These are phyloP conservation scores for Flaveria ramosissima DNA, from an alignment of 129 eudicot genomes.

Conservation along the genomic window DNA sequence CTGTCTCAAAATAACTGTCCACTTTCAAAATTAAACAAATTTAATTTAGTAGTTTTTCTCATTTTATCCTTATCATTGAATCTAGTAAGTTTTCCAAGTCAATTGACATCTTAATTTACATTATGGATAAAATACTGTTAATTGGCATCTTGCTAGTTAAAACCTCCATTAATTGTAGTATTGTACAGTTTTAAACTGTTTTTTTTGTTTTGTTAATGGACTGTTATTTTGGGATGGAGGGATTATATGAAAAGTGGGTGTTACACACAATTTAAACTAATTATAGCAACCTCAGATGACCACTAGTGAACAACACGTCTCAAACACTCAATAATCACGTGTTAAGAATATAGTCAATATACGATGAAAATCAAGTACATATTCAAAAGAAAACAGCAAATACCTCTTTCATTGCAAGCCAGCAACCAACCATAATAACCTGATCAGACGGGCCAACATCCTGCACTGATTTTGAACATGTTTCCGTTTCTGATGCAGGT, in stretches of 20 bases:
- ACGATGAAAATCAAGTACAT: not conserved
- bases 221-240: not conserved
- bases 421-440: conserved; percentile 99
- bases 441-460: conserved; percentile 78
- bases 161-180: not conserved
- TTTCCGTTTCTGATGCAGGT: conserved; percentile 39
- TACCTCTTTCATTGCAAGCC: conserved; percentile 99
- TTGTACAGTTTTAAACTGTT: not conserved
- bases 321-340: not conserved
- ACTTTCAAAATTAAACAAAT: not conserved
- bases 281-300: not conserved
- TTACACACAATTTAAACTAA: not conserved
- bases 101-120: not conserved
- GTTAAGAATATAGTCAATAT: not conserved
- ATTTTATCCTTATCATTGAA: not conserved
- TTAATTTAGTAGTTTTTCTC: not conserved
- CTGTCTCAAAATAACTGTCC: not conserved
- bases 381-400: conserved; percentile 11
- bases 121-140: not conserved
- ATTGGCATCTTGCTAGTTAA: not conserved
- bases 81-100: not conserved
- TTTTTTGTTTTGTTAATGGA: not conserved
- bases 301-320: not conserved
- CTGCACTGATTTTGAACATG: conserved; percentile 33
- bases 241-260: not conserved